Conservation (phyloP, 306 rosid species). For the Ormosia emarginata region DNA sequence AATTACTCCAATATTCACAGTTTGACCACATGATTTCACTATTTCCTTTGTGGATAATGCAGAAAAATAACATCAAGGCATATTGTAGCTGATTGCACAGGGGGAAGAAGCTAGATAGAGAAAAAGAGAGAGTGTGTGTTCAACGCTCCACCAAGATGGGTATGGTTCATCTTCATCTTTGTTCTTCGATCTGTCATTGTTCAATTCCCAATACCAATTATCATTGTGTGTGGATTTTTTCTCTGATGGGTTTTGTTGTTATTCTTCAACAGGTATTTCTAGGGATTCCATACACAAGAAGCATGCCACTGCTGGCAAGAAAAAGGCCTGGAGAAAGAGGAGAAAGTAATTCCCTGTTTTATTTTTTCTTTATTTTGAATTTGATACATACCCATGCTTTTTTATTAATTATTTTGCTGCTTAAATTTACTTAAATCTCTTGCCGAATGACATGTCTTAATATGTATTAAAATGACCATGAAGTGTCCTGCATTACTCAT, state of each 20-base stretch:
- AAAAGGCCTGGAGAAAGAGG: slow-evolving; percentile 37
- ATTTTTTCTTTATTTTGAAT: not conserved
- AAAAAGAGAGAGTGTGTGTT: not conserved
- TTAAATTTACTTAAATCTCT: not conserved
- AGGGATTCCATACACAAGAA: slow-evolving; percentile 37
- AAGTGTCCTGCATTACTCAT: not conserved
- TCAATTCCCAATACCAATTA: not conserved
- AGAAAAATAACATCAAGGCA: not conserved
- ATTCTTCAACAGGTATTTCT: slow-evolving; percentile 20
- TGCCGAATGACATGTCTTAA: not conserved
- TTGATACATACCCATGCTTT: not conserved
- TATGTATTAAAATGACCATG: no score
- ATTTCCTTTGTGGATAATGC: not conserved
- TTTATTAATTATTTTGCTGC: not conserved
- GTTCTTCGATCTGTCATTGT: no score
- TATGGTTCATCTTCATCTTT: not conserved
- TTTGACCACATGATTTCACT: not conserved
- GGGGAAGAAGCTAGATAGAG: not conserved
- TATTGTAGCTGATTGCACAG: no score
- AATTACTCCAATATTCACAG: not conserved
- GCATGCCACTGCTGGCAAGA: slow-evolving; percentile 40
- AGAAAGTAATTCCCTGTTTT: slow-evolving; percentile 15
- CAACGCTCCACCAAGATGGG: not conserved
- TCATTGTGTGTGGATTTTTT: not conserved
- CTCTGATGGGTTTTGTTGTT: not conserved